phyloP scores from a whole-genome alignment of 441 rosid genomes.

The Capsella rubella region DNA sequence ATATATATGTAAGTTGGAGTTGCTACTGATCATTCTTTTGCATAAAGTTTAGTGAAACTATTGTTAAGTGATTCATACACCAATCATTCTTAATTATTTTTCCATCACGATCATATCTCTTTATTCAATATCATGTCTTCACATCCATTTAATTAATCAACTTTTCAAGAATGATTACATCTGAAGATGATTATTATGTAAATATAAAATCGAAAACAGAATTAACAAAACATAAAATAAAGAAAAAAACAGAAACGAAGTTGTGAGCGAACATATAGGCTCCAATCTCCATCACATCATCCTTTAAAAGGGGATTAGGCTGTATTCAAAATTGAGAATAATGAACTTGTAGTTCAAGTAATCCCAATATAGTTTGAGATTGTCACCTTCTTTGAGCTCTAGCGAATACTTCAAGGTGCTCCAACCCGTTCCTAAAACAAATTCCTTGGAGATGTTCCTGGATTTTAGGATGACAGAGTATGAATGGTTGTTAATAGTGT shows the following conservation, averaged over 20 bases:
- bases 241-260: not conserved
- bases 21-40: no score
- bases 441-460: not conserved
- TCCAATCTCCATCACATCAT: not conserved
- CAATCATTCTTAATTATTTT: no score
- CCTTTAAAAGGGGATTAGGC: not conserved
- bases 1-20: no score
- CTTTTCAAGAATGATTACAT: no score
- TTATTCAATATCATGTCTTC: no score
- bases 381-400: not conserved
- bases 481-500: not conserved
- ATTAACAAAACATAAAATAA: not conserved
- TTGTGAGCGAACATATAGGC: not conserved
- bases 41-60: no score
- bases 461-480: not conserved
- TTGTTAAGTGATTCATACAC: no score
- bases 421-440: not conserved
- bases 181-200: not conserved
- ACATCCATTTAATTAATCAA: no score
- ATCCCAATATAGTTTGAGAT: conserved; percentile 1
- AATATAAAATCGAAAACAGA: not conserved
- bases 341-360: conserved; percentile 8
- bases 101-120: no score
- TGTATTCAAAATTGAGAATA: not conserved
- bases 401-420: not conserved